phyloP scores from a whole-genome alignment of 2,329 filamentous ascomycete species.

The Arthrobotrys iridis region DNA sequence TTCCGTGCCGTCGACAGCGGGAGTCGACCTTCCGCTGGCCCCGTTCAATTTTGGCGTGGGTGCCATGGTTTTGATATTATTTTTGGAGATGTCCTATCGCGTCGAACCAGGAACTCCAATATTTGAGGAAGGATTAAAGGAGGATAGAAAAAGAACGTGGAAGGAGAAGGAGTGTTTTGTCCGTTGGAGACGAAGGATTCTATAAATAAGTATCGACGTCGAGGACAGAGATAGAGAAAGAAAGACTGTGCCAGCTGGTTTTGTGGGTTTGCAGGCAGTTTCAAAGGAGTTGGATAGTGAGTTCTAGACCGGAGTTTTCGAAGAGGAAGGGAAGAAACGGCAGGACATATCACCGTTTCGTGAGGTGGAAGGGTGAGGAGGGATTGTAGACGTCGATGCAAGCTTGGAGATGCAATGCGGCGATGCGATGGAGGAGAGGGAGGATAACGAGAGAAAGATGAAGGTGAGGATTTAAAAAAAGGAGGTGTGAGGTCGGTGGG shows the following conservation, averaged over 20 bases:
- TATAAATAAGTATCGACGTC: not conserved
- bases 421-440: no score
- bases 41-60: constrained; percentile 47
- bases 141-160: not conserved
- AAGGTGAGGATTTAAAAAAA: no score
- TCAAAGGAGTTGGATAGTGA: no score
- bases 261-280: no score
- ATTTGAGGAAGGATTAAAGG: not conserved
- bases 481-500: not conserved
- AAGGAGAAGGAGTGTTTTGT: not conserved
- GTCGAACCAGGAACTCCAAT: not conserved
- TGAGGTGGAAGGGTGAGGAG: no score
- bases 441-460: not conserved
- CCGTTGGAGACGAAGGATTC: not conserved
- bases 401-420: not conserved
- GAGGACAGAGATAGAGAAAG: not conserved
- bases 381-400: constrained; percentile 6
- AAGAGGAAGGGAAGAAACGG: no score
- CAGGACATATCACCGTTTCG: no score
- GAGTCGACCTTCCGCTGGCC: constrained; percentile 38
- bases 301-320: no score
- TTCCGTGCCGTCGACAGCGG: constrained; percentile 34
- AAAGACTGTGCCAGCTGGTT: no score
- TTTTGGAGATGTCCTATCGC: not conserved
- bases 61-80: constrained; percentile 19